Evolutionary conservation across 257 asterid species (phyloP), one percentile per base, ranked within the genome.

Genomic region (Solanum lignicaule): DNA sequence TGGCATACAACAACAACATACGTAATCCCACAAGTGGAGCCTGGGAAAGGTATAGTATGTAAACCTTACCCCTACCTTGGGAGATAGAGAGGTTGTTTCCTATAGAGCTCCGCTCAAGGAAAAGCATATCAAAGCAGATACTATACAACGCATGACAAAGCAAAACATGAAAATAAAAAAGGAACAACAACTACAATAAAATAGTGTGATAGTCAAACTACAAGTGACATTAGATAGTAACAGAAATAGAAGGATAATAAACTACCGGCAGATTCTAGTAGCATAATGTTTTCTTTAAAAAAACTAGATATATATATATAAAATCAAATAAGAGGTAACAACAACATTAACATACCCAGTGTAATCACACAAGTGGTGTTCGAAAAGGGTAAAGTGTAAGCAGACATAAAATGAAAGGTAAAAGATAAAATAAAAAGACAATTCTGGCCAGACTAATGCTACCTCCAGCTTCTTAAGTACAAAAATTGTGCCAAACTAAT

Each of bases 21-120:
- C 7, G 0, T 25, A 60, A 25, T 65, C 18, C 20, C 72, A 65
- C 72, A 65, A 65, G 18, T 65, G 9, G 16, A 5, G 2, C 6
- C 1, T n/a, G 0, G 16, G 0, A 10, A 62, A n/a, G 31, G 1
- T 15, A 5, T 0, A 65, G 32, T 11, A n/a, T 27, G 15, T 1
- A 65, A n/a, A 65, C 18, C 4, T 65, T 65, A 65, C 33, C 18
- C 32, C 32, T 0, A 65, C 72, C 9, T 65, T 65, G 18, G 20
- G 72, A 65, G 2, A 65, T 4, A 25, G 4, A 11, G 18, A 65
- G 2, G 72, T 65, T n/a, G 4, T 65, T 25, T 65, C 15, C 0
- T 5, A 25, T 25, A 25, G 72, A 65, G 4, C 2, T 11, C 18
- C 0, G 8, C 72, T 65, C 20, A 65, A 65, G 4, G 1, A 65